phyloP scores from a whole-genome alignment of 441 rosid genomes.

The Codiaeum variegatum region DNA sequence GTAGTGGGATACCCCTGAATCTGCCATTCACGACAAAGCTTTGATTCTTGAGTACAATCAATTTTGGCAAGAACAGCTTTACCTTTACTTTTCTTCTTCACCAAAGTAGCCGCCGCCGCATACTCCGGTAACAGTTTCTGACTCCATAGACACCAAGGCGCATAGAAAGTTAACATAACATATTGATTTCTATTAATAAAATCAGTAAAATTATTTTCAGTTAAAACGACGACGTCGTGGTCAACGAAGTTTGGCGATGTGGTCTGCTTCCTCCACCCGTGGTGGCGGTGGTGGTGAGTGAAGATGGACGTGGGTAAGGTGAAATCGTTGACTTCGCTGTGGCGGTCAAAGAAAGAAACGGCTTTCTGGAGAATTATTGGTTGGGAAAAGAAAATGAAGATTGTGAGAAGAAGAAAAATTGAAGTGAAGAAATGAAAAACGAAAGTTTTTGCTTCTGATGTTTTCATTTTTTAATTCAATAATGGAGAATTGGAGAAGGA shows the following conservation, averaged over 20 bases:
- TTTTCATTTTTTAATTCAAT: background rate
- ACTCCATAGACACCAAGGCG: conserved; percentile 30
- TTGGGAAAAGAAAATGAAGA: background rate
- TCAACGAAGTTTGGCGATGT: conserved; percentile 18
- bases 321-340: background rate
- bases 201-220: conserved; percentile 23
- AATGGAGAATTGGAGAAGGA: background rate
- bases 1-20: conserved; percentile 24
- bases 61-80: conserved; percentile 30
- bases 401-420: background rate
- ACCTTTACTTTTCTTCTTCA: conserved; percentile 12
- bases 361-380: background rate
- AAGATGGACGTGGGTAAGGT: background rate
- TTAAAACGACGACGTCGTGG: conserved; percentile 30
- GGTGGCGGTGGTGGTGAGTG: background rate
- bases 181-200: conserved; percentile 22
- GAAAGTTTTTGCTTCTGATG: background rate
- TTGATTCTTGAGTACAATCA: conserved; percentile 7
- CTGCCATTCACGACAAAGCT: conserved; percentile 2
- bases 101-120: conserved; percentile 30
- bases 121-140: conserved; percentile 26
- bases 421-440: background rate
- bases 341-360: background rate
- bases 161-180: conserved; percentile 33
- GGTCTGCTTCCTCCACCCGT: background rate